Conservation (phyloP, 768 basidiomycete species). For the Megacollybia marginata region DNA sequence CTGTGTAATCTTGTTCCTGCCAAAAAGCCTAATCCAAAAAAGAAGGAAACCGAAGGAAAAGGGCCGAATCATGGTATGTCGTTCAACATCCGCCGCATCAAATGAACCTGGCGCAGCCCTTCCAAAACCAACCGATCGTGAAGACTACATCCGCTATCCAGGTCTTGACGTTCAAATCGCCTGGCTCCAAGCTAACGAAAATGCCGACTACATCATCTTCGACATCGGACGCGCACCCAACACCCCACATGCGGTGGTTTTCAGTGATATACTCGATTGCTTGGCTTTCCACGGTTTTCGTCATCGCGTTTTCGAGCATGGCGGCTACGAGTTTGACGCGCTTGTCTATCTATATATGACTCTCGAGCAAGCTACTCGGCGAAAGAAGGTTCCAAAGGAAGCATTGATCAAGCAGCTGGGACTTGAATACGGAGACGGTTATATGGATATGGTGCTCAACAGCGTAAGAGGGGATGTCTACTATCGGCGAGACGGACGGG, state of each 20-base stretch:
- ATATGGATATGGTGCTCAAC: not conserved
- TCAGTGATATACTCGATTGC: not conserved
- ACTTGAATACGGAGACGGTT: not conserved
- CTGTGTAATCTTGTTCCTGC: not conserved
- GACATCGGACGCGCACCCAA: not conserved
- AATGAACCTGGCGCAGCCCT: not conserved
- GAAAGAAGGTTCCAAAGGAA: not conserved
- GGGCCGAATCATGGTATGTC: not conserved
- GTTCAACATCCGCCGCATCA: not conserved
- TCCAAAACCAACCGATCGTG: not conserved
- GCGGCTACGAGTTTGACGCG: not conserved
- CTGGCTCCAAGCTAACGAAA: not conserved
- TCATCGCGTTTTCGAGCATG: not conserved
- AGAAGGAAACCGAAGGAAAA: not conserved
- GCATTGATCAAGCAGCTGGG: not conserved
- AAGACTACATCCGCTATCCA: not conserved
- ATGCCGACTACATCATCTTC: not conserved
- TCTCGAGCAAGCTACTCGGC: not conserved
- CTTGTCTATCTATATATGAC: not conserved
- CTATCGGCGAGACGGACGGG: too few species aligned
- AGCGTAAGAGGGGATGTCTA: not conserved
- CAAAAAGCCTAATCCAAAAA: not conserved
- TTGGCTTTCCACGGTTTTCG: not conserved
- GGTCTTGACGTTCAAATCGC: not conserved
- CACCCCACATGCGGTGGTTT: not conserved